phyloP scores from a whole-genome alignment of 495 filamentous ascomycete species.

The Symbiotaphrina buchneri region DNA sequence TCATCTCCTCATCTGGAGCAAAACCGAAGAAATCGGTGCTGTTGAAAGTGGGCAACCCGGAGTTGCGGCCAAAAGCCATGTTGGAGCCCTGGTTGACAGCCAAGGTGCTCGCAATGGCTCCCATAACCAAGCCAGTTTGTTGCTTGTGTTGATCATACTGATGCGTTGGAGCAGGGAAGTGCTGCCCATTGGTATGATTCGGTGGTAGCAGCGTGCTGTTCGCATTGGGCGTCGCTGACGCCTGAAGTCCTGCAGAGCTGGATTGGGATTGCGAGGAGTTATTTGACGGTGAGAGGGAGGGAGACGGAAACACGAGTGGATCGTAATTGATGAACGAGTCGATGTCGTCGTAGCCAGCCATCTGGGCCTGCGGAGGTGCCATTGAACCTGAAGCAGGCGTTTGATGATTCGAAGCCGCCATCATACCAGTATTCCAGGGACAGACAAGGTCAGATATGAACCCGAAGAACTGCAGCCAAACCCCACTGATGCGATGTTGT shows the following conservation, averaged over 20 bases:
- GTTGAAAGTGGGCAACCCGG: neutral
- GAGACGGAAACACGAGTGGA: conserved; percentile 17
- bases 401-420: no score
- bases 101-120: conserved; percentile 46
- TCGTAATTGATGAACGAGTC: conserved; percentile 23
- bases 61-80: conserved; percentile 1
- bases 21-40: conserved; percentile 1
- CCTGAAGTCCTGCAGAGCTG: conserved; percentile 13
- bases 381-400: no score
- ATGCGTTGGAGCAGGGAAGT: conserved; percentile 62
- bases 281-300: conserved; percentile 19
- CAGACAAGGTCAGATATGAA: no score
- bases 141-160: conserved; percentile 84
- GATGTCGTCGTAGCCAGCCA: conserved; percentile 17
- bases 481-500: no score
- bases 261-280: conserved; percentile 7
- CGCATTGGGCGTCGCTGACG: conserved; percentile 15
- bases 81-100: conserved; percentile 32
- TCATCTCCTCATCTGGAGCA: conserved; percentile 36
- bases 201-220: conserved; percentile 15
- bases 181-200: conserved; percentile 10
- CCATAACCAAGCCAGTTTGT: conserved; percentile 69
- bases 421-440: no score
- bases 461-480: no score
- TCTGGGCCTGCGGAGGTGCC: conserved; percentile 4